These are phyloP conservation scores for Pseudopithomyces maydicus DNA, from an alignment of 2,329 filamentous ascomycete species.

Conservation along the genomic window DNA sequence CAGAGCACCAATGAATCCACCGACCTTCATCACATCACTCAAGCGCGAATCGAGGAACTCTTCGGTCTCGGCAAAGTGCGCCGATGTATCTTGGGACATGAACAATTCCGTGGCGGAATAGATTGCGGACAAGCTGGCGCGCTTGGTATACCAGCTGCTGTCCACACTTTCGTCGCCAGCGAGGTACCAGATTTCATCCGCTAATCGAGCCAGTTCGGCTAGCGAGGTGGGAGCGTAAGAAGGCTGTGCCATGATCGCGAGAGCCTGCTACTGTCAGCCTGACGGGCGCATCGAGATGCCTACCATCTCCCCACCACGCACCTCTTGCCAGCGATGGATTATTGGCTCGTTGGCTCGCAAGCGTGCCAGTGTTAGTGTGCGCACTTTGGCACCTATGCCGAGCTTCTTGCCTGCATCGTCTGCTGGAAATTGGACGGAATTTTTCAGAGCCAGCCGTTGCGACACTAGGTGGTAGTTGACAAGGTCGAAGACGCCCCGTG, in stretches of 20 bases:
- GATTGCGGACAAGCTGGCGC: conserved; percentile 65
- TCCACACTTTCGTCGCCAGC: conserved; percentile 84
- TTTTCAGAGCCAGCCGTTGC: conserved; percentile 65
- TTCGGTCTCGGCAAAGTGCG: conserved; percentile 76
- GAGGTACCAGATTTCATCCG: conserved; percentile 92
- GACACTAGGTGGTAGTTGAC: conserved; percentile 77
- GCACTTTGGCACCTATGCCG: conserved; percentile 68
- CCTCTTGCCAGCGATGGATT: conserved; percentile 84
- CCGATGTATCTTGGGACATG: conserved; percentile 86
- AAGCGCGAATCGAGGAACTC: conserved; percentile 79
- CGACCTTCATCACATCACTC: conserved; percentile 68
- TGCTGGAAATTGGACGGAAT: conserved; percentile 51
- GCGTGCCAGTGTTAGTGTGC: conserved; percentile 74
- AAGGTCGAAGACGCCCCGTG: conserved; percentile 79
- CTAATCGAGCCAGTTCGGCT: conserved; percentile 76
- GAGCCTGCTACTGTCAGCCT: conserved; percentile 61
- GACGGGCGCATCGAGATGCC: conserved; percentile 30
- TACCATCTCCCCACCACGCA: conserved; percentile 45
- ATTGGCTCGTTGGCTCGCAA: conserved; percentile 75
- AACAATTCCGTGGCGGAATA: conserved; percentile 81
- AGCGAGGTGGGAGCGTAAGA: conserved; percentile 76
- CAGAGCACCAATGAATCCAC: conserved; percentile 66
- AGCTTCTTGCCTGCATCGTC: conserved; percentile 40
- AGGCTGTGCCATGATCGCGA: conserved; percentile 88
- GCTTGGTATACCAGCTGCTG: conserved; percentile 83